Evolutionary conservation across 805 yeast species (phyloP).

Genomic region (Starmerella potacharoeniae): DNA sequence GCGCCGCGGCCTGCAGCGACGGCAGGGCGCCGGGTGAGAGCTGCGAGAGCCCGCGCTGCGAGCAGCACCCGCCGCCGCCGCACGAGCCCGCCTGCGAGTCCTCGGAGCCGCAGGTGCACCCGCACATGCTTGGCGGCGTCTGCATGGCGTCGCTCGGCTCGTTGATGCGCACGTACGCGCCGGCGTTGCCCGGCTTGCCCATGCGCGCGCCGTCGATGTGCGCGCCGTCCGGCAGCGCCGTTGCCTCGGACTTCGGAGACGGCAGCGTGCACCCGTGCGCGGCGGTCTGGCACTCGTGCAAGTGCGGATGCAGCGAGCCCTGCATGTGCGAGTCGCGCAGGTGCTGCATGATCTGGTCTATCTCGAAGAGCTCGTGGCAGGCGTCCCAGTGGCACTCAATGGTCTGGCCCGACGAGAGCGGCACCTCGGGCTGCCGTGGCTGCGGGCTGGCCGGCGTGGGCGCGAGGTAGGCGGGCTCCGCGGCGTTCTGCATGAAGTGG

Average conservation of each 20-base stretch:
- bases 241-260: conserved; percentile 1
- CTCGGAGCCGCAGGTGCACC: not conserved
- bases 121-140: too few species aligned
- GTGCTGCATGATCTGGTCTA: conserved; percentile 24
- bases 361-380: conserved; percentile 27
- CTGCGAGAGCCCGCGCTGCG: not conserved
- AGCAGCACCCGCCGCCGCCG: not conserved
- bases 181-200: not conserved
- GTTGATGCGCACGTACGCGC: not conserved
- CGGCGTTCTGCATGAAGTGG: conserved; percentile 13
- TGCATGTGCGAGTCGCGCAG: conserved; percentile 21
- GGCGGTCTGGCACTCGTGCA: conserved; percentile 8
- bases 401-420: conserved; percentile 1
- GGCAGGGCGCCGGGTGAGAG: conserved; percentile 16
- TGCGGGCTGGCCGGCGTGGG: conserved; percentile 2
- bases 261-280: not conserved
- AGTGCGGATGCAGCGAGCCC: conserved; percentile 25
- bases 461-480: not conserved
- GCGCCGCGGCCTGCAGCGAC: not conserved
- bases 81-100: not conserved
- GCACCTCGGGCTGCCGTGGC: conserved; percentile 1
- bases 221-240: not conserved
- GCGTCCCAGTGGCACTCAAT: conserved; percentile 33
- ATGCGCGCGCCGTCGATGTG: not conserved
- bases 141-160: too few species aligned